Evolutionary conservation across 1,139 yeast species (phyloP).

Genomic region (Suhomyces wounanorum): DNA sequence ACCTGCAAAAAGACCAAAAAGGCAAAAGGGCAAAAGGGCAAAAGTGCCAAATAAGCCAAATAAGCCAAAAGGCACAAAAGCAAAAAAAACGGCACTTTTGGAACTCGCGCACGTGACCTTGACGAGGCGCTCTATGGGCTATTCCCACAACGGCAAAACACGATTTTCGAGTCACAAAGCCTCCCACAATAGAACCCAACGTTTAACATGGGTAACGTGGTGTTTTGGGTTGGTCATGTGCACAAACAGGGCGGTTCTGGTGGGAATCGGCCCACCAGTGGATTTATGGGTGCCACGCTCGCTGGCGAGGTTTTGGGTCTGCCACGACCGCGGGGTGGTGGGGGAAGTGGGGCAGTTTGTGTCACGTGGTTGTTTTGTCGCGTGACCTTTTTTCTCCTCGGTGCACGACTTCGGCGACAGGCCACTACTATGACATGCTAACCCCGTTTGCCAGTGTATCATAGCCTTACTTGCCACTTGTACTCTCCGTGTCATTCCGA

Average conservation of each 20-base stretch:
- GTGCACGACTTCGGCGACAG: neutral
- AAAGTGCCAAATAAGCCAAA: no score
- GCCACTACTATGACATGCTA: neutral
- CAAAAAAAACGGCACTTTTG: neutral
- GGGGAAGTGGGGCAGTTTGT: no score
- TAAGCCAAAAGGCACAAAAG: no score
- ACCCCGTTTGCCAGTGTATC: slow-evolving; percentile 1
- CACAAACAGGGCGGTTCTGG: no score
- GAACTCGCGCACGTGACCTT: neutral
- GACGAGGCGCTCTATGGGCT: neutral
- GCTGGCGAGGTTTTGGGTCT: no score
- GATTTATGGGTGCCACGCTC: no score
- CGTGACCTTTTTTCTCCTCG: neutral
- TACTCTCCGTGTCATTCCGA: neutral
- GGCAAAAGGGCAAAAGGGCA: no score
- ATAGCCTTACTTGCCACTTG: neutral
- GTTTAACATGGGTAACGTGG: no score
- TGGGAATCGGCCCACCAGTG: no score
- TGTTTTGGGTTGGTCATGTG: no score
- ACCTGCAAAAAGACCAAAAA: no score
- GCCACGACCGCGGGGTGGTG: no score
- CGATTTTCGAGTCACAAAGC: neutral
- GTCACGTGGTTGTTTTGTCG: slow-evolving; percentile 3
- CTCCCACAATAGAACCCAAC: neutral
- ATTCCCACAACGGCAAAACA: neutral